Conservation (phyloP, 2,329 filamentous ascomycete genomes). For the Leptographium galeiforme region DNA sequence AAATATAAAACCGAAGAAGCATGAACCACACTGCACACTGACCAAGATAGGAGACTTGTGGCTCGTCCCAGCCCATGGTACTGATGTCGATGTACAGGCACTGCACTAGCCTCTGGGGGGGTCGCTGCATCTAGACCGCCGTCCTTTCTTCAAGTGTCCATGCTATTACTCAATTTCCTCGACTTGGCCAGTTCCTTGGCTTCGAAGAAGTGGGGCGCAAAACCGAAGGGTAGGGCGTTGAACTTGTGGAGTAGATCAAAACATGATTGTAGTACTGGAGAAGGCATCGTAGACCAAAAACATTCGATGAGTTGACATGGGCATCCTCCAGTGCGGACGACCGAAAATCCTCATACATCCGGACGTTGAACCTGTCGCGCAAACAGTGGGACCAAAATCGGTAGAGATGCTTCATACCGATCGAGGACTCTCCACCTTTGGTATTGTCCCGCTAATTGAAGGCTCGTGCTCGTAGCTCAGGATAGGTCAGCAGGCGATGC, state of each 20-base stretch:
- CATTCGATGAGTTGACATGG: constrained; percentile 27
- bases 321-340: constrained; percentile 52
- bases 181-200: constrained; percentile 11
- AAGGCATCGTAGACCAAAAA: constrained; percentile 46
- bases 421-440: constrained; percentile 25
- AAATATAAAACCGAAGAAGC: neutral
- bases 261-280: constrained; percentile 46
- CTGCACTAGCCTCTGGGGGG: no score
- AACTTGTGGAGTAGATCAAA: constrained; percentile 11
- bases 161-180: neutral
- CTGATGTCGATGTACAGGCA: no score
- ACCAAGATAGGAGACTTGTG: neutral
- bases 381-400: constrained; percentile 65
- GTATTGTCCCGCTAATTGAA: constrained; percentile 23
- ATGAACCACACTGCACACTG: neutral
- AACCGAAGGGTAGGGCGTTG: constrained; percentile 15
- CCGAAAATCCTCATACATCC: constrained; percentile 66
- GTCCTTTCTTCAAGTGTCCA: neutral
- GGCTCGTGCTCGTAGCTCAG: constrained; percentile 24
- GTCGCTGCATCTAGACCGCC: neutral
- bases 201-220: constrained; percentile 16
- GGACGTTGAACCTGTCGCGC: constrained; percentile 57
- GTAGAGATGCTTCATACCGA: constrained; percentile 54
- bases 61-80: no score
- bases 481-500: constrained; percentile 12